Evolutionary conservation across 2,329 filamentous ascomycete genomes (phyloP), one percentile per base, ranked within the genome.

Genomic region (Aspergillus chevalieri): DNA sequence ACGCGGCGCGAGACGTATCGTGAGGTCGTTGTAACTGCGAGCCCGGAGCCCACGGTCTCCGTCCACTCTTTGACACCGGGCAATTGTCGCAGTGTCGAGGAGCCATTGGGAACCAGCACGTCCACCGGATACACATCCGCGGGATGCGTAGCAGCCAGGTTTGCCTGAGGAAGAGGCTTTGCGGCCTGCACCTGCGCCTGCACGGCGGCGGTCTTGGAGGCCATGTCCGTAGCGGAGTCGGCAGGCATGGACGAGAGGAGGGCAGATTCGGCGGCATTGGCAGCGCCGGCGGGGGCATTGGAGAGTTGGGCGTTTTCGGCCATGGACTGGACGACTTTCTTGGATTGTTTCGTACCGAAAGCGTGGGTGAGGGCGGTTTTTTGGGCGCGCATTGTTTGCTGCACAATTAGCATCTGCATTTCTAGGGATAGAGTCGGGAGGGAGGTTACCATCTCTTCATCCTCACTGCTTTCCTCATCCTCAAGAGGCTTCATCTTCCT

Each of bases 341-440:
- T 71, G 24, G 75, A 72, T 60, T 75, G 72, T 60, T 76, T 77
- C 38, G 74, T 76, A 49, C 74, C 74, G 57, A 77, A 77, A 22
- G 73, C 70, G 58, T 74, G 68, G 48, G 73, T 75, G n/a, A 77
- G 66, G 26, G 70, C 70, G 33, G 65, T 67, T 50, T 62, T 59
- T 63, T 73, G 66, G 17, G 62, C 62, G 52, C 69, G 68, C 52
- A 69, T 64, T 22, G 64, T 67, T 56, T 61, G 59, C 69, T 72
- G 49, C 44, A 44, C 6, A 41, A 38, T 17, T 34, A 43, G 48
- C 33, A 21, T 24, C 42, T 24, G 15, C 28, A 10, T 19, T 12
- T 19, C 14, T 14, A 33, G 7, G 12, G 8, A 17, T 39, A 43
- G 12, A 14, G 22, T 26, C 21, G 12, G 6, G 3, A 14, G 8